Conservation (phyloP, 805 yeast genomes). For the Groenewaldozyma tartarivorans region DNA sequence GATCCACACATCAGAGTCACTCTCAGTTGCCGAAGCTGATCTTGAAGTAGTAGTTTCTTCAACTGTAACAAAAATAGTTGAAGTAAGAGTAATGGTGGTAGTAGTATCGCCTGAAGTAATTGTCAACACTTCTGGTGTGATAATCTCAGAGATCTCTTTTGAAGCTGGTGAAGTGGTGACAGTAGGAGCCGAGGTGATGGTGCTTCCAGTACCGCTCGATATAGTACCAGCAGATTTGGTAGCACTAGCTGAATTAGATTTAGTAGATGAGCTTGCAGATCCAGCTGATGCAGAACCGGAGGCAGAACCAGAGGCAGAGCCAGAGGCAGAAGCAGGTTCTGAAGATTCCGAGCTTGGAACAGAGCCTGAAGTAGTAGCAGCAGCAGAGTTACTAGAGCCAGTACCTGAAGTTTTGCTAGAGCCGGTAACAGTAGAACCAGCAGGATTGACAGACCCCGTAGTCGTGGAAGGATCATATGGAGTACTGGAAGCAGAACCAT, state of each 20-base stretch:
- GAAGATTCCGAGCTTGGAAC: not conserved
- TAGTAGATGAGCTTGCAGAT: not conserved
- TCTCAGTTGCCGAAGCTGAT: no score
- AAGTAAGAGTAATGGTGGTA: slow-evolving; percentile 4
- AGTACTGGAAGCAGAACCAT: not conserved
- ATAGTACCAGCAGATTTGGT: no score
- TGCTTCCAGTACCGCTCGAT: no score
- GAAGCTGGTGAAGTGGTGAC: slow-evolving; percentile 5
- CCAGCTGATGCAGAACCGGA: not conserved
- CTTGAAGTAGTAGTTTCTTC: no score
- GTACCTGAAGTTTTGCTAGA: not conserved
- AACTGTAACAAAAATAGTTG: slow-evolving; percentile 4
- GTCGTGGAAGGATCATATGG: not conserved
- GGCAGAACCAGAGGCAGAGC: not conserved
- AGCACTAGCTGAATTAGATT: no score
- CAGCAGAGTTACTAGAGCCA: not conserved
- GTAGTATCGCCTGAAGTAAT: slow-evolving; percentile 3
- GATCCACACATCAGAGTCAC: no score
- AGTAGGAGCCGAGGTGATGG: not conserved
- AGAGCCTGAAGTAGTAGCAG: not conserved
- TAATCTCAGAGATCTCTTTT: slow-evolving; percentile 4
- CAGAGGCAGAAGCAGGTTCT: not conserved
- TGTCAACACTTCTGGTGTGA: slow-evolving; percentile 3
- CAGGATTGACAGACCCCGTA: not conserved
- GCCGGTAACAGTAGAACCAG: not conserved